phyloP scores from a whole-genome alignment of 345 rosid species.

The Dipteronia sinensis region DNA sequence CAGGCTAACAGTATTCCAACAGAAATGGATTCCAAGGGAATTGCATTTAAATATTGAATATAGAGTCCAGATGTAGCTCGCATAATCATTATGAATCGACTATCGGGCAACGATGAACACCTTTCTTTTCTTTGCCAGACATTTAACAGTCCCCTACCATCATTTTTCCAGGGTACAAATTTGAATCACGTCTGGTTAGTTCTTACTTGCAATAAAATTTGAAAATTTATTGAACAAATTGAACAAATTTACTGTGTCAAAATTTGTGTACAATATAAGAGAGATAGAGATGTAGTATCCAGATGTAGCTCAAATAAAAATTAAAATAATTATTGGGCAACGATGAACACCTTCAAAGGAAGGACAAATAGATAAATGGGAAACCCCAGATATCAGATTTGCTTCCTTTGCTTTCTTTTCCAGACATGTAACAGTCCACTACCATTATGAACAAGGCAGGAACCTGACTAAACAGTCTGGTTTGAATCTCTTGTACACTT shows the following conservation, averaged over 20 bases:
- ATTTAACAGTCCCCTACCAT: conserved; percentile 29
- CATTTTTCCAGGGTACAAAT: background rate
- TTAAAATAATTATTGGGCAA: conserved; percentile 24
- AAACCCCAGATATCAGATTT: conserved; percentile 29
- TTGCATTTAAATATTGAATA: background rate
- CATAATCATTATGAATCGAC: background rate
- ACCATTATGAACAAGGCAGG: conserved; percentile 8
- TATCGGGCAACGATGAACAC: conserved; percentile 16
- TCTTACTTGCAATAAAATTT: background rate
- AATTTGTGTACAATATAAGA: background rate
- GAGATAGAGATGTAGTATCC: conserved; percentile 17
- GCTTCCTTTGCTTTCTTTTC: conserved; percentile 23
- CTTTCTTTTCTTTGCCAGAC: conserved; percentile 27
- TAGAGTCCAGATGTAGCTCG: conserved; percentile 24
- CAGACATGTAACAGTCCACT: conserved; percentile 39
- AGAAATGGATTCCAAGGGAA: background rate
- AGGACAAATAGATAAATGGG: conserved; percentile 9
- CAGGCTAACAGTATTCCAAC: too few species aligned
- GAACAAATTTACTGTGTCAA: too few species aligned
- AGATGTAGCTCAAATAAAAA: conserved; percentile 31
- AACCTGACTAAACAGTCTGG: conserved; percentile 17
- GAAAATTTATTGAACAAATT: too few species aligned
- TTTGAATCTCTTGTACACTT: background rate
- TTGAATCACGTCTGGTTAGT: background rate
- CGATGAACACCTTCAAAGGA: conserved; percentile 34